phyloP scores from a whole-genome alignment of 2,329 filamentous ascomycete genomes.

The Aspergillus fischeri region DNA sequence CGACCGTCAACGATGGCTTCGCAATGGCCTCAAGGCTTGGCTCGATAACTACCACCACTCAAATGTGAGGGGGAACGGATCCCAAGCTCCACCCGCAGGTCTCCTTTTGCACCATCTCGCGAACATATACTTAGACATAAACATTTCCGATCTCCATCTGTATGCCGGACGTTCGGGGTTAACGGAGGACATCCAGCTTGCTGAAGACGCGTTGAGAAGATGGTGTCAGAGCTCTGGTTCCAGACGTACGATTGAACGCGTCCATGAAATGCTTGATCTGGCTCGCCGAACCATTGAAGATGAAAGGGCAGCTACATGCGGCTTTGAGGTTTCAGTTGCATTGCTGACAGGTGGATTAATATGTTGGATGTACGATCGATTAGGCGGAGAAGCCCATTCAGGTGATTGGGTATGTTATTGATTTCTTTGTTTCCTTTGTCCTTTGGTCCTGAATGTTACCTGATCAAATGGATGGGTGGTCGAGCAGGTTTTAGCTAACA shows the following conservation, averaged over 20 bases:
- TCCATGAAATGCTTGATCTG: constrained; percentile 6
- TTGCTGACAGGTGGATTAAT: constrained; percentile 6
- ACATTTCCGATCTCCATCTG: constrained; percentile 2
- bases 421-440: too few relatives aligned
- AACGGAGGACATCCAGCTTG: constrained; percentile 7
- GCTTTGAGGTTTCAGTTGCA: constrained; percentile 6
- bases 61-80: too few relatives aligned
- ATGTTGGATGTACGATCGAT: constrained; percentile 9
- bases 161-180: constrained; percentile 6
- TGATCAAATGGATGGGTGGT: too few relatives aligned
- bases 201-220: constrained; percentile 5
- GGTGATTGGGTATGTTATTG: not conserved
- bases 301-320: not conserved
- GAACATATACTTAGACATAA: not conserved
- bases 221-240: constrained; percentile 7
- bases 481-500: too few relatives aligned
- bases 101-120: constrained; percentile 1
- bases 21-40: constrained; percentile 4
- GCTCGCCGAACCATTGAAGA: constrained; percentile 3
- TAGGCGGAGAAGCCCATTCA: constrained; percentile 1
- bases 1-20: constrained; percentile 6
- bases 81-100: not conserved
- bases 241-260: not conserved
- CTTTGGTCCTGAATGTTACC: too few relatives aligned
- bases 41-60: constrained; percentile 4